Evolutionary conservation across 768 basidiomycete genomes (phyloP).

Genomic region (Mycena latifolia): DNA sequence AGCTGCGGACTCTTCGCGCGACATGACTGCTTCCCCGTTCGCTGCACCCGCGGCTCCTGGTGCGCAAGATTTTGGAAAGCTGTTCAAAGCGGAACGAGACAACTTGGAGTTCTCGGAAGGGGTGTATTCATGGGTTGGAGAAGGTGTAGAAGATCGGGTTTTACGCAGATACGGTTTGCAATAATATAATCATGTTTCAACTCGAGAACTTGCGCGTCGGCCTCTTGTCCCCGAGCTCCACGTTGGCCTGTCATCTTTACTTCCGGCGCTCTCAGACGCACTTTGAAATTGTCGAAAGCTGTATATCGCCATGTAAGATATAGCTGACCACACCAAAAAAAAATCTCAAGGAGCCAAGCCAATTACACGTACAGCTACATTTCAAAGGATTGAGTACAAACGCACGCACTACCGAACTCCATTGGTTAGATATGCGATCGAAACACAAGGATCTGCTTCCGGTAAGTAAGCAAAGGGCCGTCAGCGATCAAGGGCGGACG

Average conservation of each 20-base stretch:
- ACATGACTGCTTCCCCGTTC: slow-evolving; percentile 80
- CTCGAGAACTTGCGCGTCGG: too few relatives aligned
- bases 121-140: slow-evolving; percentile 85
- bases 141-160: slow-evolving; percentile 83
- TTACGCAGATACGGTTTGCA: slow-evolving; percentile 81
- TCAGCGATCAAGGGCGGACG: slow-evolving; percentile 13
- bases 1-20: slow-evolving; percentile 87
- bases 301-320: neutral
- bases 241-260: too few relatives aligned
- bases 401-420: slow-evolving; percentile 21
- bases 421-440: slow-evolving; percentile 33
- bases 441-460: slow-evolving; percentile 23
- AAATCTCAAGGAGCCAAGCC: slow-evolving; percentile 22
- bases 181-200: slow-evolving; percentile 11
- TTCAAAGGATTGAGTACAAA: slow-evolving; percentile 37
- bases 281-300: neutral
- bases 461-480: slow-evolving; percentile 21
- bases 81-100: slow-evolving; percentile 93
- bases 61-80: slow-evolving; percentile 88
- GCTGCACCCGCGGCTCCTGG: slow-evolving; percentile 62
- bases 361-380: slow-evolving; percentile 48
- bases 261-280: too few relatives aligned
- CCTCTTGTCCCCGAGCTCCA: too few relatives aligned
- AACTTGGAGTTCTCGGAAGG: slow-evolving; percentile 94
- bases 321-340: slow-evolving; percentile 6